Base-by-base conservation (phyloP, 164 flowering plant genomes). In the Pachysandra terminalis region DNA sequence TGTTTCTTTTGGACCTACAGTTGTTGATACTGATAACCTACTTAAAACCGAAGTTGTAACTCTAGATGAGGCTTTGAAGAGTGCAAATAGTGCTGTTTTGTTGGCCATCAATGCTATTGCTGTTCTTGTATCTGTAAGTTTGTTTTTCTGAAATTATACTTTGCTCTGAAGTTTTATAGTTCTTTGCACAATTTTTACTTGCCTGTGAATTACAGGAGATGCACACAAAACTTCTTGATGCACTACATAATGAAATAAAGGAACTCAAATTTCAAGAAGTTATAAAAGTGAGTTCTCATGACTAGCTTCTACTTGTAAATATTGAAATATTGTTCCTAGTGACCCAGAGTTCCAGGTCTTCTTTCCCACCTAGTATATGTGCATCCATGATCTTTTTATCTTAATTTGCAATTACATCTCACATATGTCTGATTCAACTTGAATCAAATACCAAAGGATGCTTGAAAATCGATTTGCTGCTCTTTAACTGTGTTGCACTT, bases 41-140 rank as follows among this genome's bases (percentile, higher is more conserved):
- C 89, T 95, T 9, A 76, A 84, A 69, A 85, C 81, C 73, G 97
- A 92, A 74, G 74, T 85, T 68, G 85, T 95, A 21, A 95, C 98
- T 63, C 79, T 95, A 45, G 92, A 90, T 71, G 97, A 95, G 78
- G 98, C 98, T 69, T 59, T 92, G 70, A 84, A 71, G 77, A 84
- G 86, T 79, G 91, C 94, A 65, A 84, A 90, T 72, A 85, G 78
- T 82, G 97, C 94, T 79, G 90, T 87, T 76, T 68, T 83, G 57
- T 70, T 87, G 80, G 89, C 94, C 28, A 75, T 89, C 65, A 86
- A 86, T 78, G 78, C 92, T 66, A 77, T 90, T 56, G 81, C 86
- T 32, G 73, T 83, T 74, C 85, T 95, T 49, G 40, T 75, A 66
- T 85, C 86, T 64, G 98, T 95, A 84, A 86, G 98, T 75, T 65